These are phyloP conservation scores for Tubosaeta brunneosetosa DNA, from an alignment of 768 basidiomycete genomes.

Conservation along the genomic window DNA sequence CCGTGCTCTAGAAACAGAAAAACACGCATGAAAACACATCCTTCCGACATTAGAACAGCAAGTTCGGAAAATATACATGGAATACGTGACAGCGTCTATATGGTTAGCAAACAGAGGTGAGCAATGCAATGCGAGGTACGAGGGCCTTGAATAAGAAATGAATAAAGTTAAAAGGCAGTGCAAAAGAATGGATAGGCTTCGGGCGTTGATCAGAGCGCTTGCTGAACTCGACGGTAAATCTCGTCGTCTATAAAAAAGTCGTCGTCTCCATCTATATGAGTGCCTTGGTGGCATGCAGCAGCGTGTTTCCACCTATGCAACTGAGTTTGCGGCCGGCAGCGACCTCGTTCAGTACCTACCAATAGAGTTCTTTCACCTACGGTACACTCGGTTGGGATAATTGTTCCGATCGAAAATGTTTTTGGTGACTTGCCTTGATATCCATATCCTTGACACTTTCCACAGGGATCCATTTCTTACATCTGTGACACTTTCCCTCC, in stretches of 20 bases:
- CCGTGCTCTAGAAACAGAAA: not conserved
- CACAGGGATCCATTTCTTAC: slow-evolving; percentile 64
- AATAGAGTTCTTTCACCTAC: slow-evolving; percentile 70
- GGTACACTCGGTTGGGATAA: not conserved
- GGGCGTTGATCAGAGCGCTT: slow-evolving; percentile 5
- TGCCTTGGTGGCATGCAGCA: slow-evolving; percentile 64
- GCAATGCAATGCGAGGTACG: slow-evolving; percentile 2
- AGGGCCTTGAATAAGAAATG: slow-evolving; percentile 5
- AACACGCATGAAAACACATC: slow-evolving; percentile 1
- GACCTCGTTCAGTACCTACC: slow-evolving; percentile 43
- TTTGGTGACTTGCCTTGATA: slow-evolving; percentile 47
- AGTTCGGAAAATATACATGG: not conserved
- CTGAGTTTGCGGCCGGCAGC: slow-evolving; percentile 5
- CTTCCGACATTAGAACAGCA: not conserved
- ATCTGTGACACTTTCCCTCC: slow-evolving; percentile 78
- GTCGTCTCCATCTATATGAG: slow-evolving; percentile 50
- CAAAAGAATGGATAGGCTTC: not conserved
- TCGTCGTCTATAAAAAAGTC: slow-evolving; percentile 56
- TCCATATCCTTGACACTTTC: slow-evolving; percentile 73
- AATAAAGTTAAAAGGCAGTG: slow-evolving; percentile 5
- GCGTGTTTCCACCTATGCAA: slow-evolving; percentile 76
- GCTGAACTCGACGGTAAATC: slow-evolving; percentile 30
- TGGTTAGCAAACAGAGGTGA: slow-evolving; percentile 17
- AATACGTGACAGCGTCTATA: slow-evolving; percentile 1
- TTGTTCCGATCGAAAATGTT: not conserved